Conservation (phyloP, 306 rosid genomes). For the Comarum palustre region DNA sequence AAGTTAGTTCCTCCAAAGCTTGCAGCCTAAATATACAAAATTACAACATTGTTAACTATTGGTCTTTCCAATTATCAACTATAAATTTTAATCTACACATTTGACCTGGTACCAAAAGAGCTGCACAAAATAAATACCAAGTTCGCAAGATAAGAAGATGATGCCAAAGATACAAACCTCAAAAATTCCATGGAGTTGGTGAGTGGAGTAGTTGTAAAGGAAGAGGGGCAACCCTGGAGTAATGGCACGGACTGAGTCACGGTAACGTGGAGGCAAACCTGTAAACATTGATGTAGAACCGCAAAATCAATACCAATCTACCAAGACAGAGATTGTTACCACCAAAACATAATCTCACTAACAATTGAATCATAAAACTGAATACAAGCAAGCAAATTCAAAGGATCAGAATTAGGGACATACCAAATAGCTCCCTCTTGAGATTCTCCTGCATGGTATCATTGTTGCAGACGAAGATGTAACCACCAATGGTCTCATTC, state of each 20-base stretch:
- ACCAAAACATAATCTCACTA: background rate
- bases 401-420: conserved; percentile 8
- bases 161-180: conserved; percentile 51
- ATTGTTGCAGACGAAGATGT: conserved; percentile 91
- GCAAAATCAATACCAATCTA: background rate
- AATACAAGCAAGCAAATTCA: background rate
- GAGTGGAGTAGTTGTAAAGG: conserved; percentile 91
- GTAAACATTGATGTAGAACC: conserved; percentile 13
- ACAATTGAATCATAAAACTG: background rate
- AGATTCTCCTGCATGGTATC: conserved; percentile 95
- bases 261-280: conserved; percentile 91
- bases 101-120: background rate
- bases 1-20: conserved; percentile 91
- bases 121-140: background rate
- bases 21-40: conserved; percentile 59
- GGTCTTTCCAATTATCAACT: background rate
- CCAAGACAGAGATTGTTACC: background rate
- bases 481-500: conserved; percentile 80
- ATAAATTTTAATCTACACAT: background rate
- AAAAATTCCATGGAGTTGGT: conserved; percentile 96
- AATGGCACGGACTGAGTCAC: conserved; percentile 86
- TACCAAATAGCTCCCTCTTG: conserved; percentile 81
- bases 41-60: background rate
- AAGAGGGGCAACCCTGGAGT: conserved; percentile 95
- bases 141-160: background rate